Evolutionary conservation across 179 eudicot genomes (phyloP), one percentile per base, ranked within the genome.

Genomic region (Silene vulgaris): DNA sequence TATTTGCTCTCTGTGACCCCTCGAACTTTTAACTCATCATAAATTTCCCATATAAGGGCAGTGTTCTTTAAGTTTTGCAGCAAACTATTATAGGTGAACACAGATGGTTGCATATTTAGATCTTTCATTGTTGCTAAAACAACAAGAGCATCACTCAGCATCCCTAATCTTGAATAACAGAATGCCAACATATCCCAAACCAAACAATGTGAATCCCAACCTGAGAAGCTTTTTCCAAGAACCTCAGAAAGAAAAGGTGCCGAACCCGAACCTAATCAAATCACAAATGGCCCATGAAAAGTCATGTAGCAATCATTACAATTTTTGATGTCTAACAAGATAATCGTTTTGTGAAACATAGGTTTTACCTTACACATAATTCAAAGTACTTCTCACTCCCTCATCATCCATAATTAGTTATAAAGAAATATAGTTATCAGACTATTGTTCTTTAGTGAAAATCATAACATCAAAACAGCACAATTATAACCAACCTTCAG

Each of bases 111-210:
- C 32, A 93, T 76, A 71, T 80, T 72, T 62, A 93, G 74, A 71
- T 85, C 88, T 69, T 89, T 93, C 97, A 93, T 92, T 83, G 89
- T 90, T 43, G 85, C 81, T 57, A 93, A 79, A 79, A 88, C 88
- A 80, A 81, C 81, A 23, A 92, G 86, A 40, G 94, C 91, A 81
- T 90, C 94, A 56, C 86, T 79, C 50, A 89, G 82, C 94, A 91
- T 89, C 74, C 83, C 86, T 26, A 74, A 79, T 80, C 86, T 83
- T 20, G 90, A 92, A 75, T 93, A 93, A 73, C 85, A 85, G 85
- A 88, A 89, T 14, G 91, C 89, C 82, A 92, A 64, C 89, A 85
- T 83, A 81, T 91, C 96, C 98, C 97, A 92, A 29, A 93, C 88
- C 59, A 88, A 67, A 54, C 76, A 76, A 65, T 79, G 87, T 13